Evolutionary conservation across 2,329 filamentous ascomycete genomes (phyloP), one percentile per base, ranked within the genome.

Genomic region (Paraphoma sp.): DNA sequence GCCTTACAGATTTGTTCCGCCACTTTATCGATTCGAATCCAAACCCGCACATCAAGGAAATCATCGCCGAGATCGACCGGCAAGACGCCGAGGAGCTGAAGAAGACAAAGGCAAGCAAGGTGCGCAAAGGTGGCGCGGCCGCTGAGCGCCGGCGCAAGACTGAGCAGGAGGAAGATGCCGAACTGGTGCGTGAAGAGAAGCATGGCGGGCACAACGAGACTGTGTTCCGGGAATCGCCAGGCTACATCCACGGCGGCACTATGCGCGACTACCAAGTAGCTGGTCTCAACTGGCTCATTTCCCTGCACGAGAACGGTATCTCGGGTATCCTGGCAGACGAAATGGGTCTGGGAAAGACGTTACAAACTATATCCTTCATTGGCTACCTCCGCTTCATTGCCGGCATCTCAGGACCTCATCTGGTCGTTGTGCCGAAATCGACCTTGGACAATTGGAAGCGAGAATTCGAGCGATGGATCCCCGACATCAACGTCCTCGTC

Each of bases 1-100:
- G 96, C 28, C 83, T 99, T 50, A 99, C 95, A 14, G 95, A 99
- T 72, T 84, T 99, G 17, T 99, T 99, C 82, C 92, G 96, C 63
- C 95, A 99, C 79, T 99, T 99, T 78, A 99, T 99, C 79, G 93
- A 98, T 74, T 92, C 93, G 8, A 99, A 97, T 73, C 94, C 93
- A 5, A 93, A 99, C 72, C 94, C 95, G 14, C 92, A 91, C 69
- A 95, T 98, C 71, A 91, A 94, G 69, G 91, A 96, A 56, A 92
- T 97, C 67, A 95, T 98, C 85, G 85, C 86, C 48, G 92, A 97
- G 78, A 97, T 98, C 70, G 95, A 99, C 78, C 89, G 92, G 45
- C 93, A 97, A 75, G 96, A 98, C 75, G 88, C 86, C 11, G 91
- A 86, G 61, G 80, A 93, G 65, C 85, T 87, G 30, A 82, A 83